These are phyloP conservation scores for Phaffomyces opuntiae DNA, from an alignment of 805 yeast species.

Conservation along the genomic window DNA sequence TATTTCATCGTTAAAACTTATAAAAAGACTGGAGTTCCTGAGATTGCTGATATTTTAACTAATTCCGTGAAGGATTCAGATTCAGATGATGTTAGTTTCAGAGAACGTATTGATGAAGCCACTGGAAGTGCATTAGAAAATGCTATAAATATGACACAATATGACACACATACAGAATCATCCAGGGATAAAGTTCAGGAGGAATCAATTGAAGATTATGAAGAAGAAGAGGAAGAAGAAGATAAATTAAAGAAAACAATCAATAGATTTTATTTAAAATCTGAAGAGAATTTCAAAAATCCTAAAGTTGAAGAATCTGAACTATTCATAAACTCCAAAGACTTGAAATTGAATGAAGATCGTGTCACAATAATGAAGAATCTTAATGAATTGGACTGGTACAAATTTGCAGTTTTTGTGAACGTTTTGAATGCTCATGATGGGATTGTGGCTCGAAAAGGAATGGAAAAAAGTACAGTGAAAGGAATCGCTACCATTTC, in stretches of 20 bases:
- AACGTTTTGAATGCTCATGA: conserved; percentile 80
- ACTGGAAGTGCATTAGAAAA: conserved; percentile 21
- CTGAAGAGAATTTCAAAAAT: conserved; percentile 4
- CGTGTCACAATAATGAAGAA: conserved; percentile 39
- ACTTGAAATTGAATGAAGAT: conserved; percentile 30
- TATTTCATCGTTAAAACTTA: conserved; percentile 33
- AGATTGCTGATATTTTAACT: background rate
- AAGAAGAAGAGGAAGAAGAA: conserved; percentile 2
- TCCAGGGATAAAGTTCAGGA: conserved; percentile 1
- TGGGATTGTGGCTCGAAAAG: conserved; percentile 75
- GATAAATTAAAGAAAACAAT: background rate
- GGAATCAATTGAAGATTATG: background rate
- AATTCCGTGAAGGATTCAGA: background rate
- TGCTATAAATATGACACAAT: conserved; percentile 18
- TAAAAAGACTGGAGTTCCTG: conserved; percentile 10
- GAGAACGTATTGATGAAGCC: conserved; percentile 19
- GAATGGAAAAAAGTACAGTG: conserved; percentile 41
- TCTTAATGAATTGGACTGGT: conserved; percentile 65
- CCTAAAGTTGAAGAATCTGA: conserved; percentile 12
- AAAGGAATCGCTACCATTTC: conserved; percentile 45
- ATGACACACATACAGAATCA: conserved; percentile 15
- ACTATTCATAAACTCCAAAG: conserved; percentile 14
- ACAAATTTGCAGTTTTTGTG: conserved; percentile 66
- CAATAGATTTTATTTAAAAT: background rate
- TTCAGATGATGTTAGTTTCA: conserved; percentile 5